Conservation (phyloP, 2,329 filamentous ascomycete genomes). For the Penicillium psychrosexuale region DNA sequence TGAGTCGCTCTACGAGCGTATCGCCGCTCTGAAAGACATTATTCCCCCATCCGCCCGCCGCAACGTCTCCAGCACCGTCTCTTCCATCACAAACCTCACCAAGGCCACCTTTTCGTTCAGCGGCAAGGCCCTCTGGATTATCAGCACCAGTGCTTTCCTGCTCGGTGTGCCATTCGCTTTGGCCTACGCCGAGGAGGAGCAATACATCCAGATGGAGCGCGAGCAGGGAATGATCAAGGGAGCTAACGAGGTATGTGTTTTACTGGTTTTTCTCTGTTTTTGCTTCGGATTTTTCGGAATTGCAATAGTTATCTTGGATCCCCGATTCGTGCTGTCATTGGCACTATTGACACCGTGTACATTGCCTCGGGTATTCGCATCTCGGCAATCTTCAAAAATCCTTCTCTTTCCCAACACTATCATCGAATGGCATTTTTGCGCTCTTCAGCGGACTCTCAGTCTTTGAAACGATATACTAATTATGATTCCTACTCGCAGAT, state of each 20-base stretch:
- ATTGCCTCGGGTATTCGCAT: slow-evolving; percentile 3
- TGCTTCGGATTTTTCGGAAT: not conserved
- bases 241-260: slow-evolving; percentile 66
- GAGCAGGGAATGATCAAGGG: slow-evolving; percentile 95
- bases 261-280: not conserved
- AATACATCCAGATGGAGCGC: slow-evolving; percentile 95
- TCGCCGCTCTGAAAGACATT: slow-evolving; percentile 72
- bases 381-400: not conserved
- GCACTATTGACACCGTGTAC: slow-evolving; percentile 1
- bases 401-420: not conserved
- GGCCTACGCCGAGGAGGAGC: slow-evolving; percentile 92
- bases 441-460: not conserved
- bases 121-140: slow-evolving; percentile 85
- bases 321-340: not conserved
- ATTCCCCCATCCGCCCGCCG: slow-evolving; percentile 69
- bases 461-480: slow-evolving; percentile 11
- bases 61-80: slow-evolving; percentile 60
- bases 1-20: slow-evolving; percentile 63
- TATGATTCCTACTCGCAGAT: slow-evolving; percentile 28
- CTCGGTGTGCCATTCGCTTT: slow-evolving; percentile 91
- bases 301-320: not conserved
- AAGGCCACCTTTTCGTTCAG: slow-evolving; percentile 58
- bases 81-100: slow-evolving; percentile 44
- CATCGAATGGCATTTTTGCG: not conserved
- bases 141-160: slow-evolving; percentile 84